phyloP scores from a whole-genome alignment of 768 basidiomycete genomes.

The Lactarius hengduanensis region DNA sequence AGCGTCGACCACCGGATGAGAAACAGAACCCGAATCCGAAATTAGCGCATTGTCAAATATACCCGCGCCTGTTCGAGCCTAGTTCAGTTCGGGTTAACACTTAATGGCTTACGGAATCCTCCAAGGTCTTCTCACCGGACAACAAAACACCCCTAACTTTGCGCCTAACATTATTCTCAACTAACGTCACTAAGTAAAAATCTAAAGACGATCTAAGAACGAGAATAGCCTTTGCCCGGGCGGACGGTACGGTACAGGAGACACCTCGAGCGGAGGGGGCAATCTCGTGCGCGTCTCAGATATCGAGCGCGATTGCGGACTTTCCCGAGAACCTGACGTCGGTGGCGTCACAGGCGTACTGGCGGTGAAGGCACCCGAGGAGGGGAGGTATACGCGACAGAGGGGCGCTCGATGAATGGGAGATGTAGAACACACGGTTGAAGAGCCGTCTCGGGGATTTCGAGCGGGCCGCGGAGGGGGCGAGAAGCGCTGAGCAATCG shows the following conservation, averaged over 20 bases:
- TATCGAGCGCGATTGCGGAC: neutral
- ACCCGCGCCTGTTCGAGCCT: neutral
- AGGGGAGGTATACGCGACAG: neutral
- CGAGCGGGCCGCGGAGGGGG: constrained; percentile 8
- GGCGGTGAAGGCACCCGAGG: neutral
- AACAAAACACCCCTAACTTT: too few relatives aligned
- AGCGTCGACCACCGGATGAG: neutral
- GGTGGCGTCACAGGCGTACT: neutral
- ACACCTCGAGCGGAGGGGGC: constrained; percentile 8
- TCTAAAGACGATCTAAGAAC: constrained; percentile 3
- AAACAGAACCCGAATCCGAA: neutral
- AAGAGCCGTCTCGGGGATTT: neutral
- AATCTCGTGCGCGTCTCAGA: constrained; percentile 22
- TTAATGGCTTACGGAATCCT: neutral
- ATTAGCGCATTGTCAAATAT: neutral
- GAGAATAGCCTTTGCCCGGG: constrained; percentile 12
- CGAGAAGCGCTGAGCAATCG: neutral
- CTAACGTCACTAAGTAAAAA: neutral
- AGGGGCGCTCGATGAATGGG: neutral
- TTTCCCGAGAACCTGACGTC: neutral
- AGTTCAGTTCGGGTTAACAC: neutral
- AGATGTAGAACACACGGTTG: neutral
- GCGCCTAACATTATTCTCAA: neutral
- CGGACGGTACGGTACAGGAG: constrained; percentile 16
- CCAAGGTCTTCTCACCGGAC: neutral